Base-by-base conservation (phyloP, 257 asterid genomes). In the Gynochthodes officinalis region DNA sequence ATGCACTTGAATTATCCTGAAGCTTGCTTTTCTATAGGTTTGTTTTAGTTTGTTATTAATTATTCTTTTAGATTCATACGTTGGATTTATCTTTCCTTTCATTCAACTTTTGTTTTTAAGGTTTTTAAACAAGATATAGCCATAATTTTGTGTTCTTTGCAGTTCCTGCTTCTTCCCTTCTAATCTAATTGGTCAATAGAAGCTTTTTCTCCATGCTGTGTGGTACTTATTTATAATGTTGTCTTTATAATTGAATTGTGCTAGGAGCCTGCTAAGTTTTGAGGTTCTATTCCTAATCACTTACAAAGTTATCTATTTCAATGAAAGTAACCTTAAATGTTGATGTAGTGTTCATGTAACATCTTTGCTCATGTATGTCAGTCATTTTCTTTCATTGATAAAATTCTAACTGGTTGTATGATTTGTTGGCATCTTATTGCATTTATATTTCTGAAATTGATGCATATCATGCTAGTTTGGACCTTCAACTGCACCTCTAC, bases 1-100 rank as follows among this genome's bases (percentile, higher is more conserved):
- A 59, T 67, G 87, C 73, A 39, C 35, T 60, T 60, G 39, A 23
- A 10, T 25, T 50, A 18, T 19, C 16, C 43, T 39, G 33, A 55
- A 57, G 8, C 15, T 30, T 16, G 19, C 9, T 27, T 1, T 67
- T 46, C 1, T 46, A 9, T 11, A 18, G 43, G 57, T 2, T 18
- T 19, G 9, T 39, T 3, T 13, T 25, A 9, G 12, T 35, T 35
- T 50, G 2, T 11, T 14, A 55, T 23, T 50, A 2, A 0, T 14
- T 73, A 2, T 25, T 39, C 40, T 42, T 39, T 19, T 61, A 32
- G 32, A 16, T 40, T 9, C 28, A 5, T 44, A 16, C 30, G 33
- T 16, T 43, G 53, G 53, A 15, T 6, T 35, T 2, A n/a, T 33
- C 5, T 42, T 30, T 27, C 15, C 0, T 43, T 61, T 61, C 27